A percentile compares a stretch with the other conserved stretches of the same genome.
These are phyloP conservation scores for Tillandsia fasciculata DNA, from an alignment of 176 grass and related monocot genomes.

Conservation along the genomic window DNA sequence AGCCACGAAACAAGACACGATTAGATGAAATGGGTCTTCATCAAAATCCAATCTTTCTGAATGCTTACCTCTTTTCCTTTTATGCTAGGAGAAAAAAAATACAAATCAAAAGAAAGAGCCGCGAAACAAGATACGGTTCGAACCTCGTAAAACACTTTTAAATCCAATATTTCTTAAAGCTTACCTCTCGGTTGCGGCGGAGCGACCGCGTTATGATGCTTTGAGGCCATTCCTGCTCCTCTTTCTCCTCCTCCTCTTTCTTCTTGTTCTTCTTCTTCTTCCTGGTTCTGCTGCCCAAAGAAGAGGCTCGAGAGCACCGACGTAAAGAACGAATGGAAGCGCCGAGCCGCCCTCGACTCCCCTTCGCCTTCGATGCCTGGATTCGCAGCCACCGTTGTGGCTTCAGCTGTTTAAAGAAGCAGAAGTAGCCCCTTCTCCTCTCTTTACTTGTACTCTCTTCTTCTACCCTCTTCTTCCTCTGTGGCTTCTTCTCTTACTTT, in stretches of 20 bases:
- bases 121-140: no score
- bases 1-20: neutral
- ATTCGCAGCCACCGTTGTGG: constrained; percentile 38
- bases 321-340: constrained; percentile 54
- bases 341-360: constrained; percentile 34
- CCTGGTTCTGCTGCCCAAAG: constrained; percentile 2
- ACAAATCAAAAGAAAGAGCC: no score
- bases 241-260: neutral
- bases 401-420: constrained; percentile 25
- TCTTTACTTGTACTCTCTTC: neutral
- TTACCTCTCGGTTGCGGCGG: constrained; percentile 46
- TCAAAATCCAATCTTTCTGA: neutral
- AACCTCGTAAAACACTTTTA: neutral
- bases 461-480: neutral
- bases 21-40: neutral
- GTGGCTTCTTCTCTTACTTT: neutral
- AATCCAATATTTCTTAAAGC: neutral
- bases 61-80: neutral
- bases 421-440: neutral
- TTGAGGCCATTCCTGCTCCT: constrained; percentile 42
- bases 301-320: constrained; percentile 52
- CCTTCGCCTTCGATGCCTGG: constrained; percentile 34
- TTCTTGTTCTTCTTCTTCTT: constrained; percentile 1
- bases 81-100: no score
- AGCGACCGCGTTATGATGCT: constrained; percentile 31